Evolutionary conservation across 23 red algal genomes (phyloP).

Genomic region (Chondrus crispus): DNA sequence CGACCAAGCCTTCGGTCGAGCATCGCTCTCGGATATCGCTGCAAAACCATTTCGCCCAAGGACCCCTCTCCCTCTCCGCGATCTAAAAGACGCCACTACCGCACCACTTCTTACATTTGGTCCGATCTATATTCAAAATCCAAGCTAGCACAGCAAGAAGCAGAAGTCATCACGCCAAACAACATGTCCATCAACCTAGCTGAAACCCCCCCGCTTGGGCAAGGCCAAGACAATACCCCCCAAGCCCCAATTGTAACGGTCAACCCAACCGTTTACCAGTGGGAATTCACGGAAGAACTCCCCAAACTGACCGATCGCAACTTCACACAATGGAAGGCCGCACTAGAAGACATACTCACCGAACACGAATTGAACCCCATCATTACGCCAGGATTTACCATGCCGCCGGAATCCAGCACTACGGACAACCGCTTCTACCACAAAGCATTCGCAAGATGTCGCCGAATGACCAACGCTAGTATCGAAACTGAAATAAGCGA

Average conservation of each 20-base stretch:
- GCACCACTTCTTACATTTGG: not conserved
- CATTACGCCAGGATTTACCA: too few relatives aligned
- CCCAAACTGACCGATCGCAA: not conserved
- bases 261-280: not conserved
- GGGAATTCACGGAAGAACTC: not conserved
- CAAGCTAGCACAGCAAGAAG: too few relatives aligned
- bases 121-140: not conserved
- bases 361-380: too few relatives aligned
- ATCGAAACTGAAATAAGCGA: not conserved
- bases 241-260: not conserved
- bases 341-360: not conserved
- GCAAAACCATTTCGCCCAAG: not conserved
- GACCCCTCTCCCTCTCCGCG: not conserved
- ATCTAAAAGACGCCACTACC: not conserved
- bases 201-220: not conserved
- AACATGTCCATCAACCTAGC: not conserved
- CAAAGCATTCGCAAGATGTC: not conserved
- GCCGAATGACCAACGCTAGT: not conserved
- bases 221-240: not conserved
- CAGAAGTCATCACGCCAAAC: too few relatives aligned
- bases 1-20: too few relatives aligned
- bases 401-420: too few relatives aligned
- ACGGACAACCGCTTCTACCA: not conserved
- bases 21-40: too few relatives aligned
- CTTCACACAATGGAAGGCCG: not conserved